Evolutionary conservation across 164 flowering plant species (phyloP).

Genomic region (Nymphaea thermarum): DNA sequence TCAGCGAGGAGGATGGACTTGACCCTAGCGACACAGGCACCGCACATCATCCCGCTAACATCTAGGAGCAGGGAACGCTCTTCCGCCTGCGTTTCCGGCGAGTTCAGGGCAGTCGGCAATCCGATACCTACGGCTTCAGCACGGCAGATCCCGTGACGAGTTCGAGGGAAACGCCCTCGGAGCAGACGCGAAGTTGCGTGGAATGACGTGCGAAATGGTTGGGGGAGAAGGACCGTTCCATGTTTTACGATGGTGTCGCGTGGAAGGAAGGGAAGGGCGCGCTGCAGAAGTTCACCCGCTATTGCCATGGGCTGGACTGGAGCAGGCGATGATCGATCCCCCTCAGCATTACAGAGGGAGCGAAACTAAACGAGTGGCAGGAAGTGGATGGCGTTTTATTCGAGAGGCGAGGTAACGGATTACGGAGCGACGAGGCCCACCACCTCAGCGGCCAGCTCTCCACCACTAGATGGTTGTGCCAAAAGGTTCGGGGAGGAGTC

Average conservation of each 20-base stretch:
- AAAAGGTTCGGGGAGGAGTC: too few relatives aligned
- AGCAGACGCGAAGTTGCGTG: background rate
- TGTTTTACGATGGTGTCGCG: background rate
- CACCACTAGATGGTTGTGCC: too few relatives aligned
- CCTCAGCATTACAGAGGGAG: too few relatives aligned
- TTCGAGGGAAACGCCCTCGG: background rate
- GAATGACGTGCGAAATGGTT: background rate
- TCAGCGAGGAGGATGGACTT: constrained; percentile 58
- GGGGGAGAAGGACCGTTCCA: background rate
- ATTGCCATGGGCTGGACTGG: too few relatives aligned
- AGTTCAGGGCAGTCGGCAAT: background rate
- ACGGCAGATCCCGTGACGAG: background rate
- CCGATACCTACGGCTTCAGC: background rate
- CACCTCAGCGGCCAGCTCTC: too few relatives aligned
- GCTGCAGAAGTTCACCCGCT: background rate
- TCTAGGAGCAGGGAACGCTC: constrained; percentile 47
- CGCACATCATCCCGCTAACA: constrained; percentile 96
- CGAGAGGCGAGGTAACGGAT: too few relatives aligned
- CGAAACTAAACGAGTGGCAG: too few relatives aligned
- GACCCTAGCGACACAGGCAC: constrained; percentile 85
- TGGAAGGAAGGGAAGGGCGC: background rate
- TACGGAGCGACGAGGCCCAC: too few relatives aligned
- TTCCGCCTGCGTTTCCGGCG: background rate
- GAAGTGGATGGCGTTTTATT: too few relatives aligned
- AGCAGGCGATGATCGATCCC: too few relatives aligned